Base-by-base conservation (phyloP, 1,284 basidiomycete genomes). In the Heterobasidion annosum region DNA sequence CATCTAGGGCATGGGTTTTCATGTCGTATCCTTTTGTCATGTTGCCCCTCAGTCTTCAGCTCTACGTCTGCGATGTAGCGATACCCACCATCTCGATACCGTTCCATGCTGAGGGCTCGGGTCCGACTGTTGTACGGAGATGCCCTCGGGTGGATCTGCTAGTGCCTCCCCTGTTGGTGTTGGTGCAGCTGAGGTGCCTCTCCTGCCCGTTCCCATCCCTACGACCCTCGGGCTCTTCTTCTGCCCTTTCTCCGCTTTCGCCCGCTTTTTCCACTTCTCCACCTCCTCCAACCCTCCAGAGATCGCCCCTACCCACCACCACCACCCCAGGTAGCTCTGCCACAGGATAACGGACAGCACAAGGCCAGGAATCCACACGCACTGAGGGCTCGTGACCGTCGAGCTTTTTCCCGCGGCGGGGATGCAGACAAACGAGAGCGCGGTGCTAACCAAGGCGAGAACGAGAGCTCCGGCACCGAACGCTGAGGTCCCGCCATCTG, bases 261-360 rank as follows among this genome's bases (percentile, higher is more conserved):
- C n/a, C n/a, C 37, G 10, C n/a, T 10, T 40, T 40, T 40, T 40
- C 12, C 37, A 7, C 37, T 40, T 40, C 10, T 40, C 37, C 37
- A n/a, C 37, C 37, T 40, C 37, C 8, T 40, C 37, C 37, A 40
- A 12, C 3, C 37, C 37, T n/a, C 37, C 37, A 10, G 37, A 40
- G n/a, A 40, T 44, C 6, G 45, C 25, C 18, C 44, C 34, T 15
- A 53, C 45, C 43, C 52, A 53, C 43, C 45, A 48, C 45, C 44
- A 47, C 43, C 45, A 48, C 3, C 43, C 45, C 8, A 51, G 50
- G 44, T 53, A 47, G 16, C 45, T 53, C 52, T 53, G 52, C 52
- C 45, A 53, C 44, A 53, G n/a, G 16, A 53, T 53, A 15, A 53
- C 35, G 13, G 33, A n/a, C 43, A 16, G 18, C 15, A 53, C 44